phyloP scores from a whole-genome alignment of 2,329 filamentous ascomycete species.

The Beauveria sp. region DNA sequence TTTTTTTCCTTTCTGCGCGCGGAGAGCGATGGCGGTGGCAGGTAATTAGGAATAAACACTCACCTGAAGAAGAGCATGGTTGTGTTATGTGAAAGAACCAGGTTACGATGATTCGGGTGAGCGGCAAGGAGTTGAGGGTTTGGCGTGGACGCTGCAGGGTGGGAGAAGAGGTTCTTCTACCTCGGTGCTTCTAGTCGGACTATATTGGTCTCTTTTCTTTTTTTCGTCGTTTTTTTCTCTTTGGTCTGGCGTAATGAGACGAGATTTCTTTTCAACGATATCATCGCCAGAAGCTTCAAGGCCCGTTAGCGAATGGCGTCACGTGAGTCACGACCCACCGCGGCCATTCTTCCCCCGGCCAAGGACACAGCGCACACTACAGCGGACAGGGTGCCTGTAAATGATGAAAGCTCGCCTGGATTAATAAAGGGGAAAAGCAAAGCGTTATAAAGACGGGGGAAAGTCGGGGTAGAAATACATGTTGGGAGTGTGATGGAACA shows the following conservation, averaged over 20 bases:
- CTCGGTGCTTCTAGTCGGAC: too few relatives aligned
- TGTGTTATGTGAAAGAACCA: conserved; percentile 14
- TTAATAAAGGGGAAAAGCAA: too few relatives aligned
- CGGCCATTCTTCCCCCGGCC: too few relatives aligned
- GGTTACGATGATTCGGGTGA: background rate
- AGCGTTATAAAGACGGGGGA: too few relatives aligned
- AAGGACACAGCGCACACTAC: background rate
- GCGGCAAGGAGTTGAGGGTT: background rate
- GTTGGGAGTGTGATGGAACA: too few relatives aligned
- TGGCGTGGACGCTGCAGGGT: background rate
- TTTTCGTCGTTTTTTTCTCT: too few relatives aligned
- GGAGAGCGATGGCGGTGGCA: background rate
- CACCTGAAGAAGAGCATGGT: conserved; percentile 40
- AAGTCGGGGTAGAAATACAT: too few relatives aligned
- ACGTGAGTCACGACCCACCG: conserved; percentile 1
- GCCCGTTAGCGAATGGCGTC: background rate
- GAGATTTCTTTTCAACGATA: background rate
- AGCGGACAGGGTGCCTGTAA: background rate
- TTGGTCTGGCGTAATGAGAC: too few relatives aligned
- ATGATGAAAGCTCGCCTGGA: too few relatives aligned
- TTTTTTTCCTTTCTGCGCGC: too few relatives aligned
- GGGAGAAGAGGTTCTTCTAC: too few relatives aligned
- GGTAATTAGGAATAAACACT: background rate
- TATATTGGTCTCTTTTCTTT: too few relatives aligned
- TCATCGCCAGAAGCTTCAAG: background rate